Evolutionary conservation across 331 rosid species (phyloP).

Genomic region (Dryas integrifolia): DNA sequence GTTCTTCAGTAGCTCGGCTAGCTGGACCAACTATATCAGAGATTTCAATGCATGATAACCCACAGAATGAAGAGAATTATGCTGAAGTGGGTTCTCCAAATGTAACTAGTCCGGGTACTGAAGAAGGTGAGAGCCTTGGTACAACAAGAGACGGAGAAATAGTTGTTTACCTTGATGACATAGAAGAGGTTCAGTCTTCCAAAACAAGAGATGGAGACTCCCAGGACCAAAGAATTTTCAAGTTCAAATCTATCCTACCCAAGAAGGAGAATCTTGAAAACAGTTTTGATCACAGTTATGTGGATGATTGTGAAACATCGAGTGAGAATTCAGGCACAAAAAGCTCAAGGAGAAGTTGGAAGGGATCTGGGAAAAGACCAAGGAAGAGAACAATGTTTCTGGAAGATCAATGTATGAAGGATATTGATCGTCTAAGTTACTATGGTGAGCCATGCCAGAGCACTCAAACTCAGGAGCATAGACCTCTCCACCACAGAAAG

Average conservation of each 20-base stretch:
- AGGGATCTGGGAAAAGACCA: slow-evolving; percentile 36
- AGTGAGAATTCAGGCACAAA: slow-evolving; percentile 37
- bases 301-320: slow-evolving; percentile 23
- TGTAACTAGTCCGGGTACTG: background rate
- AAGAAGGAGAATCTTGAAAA: slow-evolving; percentile 18
- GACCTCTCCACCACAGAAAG: slow-evolving; percentile 16
- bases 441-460: slow-evolving; percentile 17
- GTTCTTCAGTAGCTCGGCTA: slow-evolving; percentile 27
- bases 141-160: slow-evolving; percentile 29
- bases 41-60: slow-evolving; percentile 25
- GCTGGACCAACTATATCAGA: slow-evolving; percentile 30
- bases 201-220: slow-evolving; percentile 27
- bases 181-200: slow-evolving; percentile 43
- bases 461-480: too few species aligned
- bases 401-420: slow-evolving; percentile 36
- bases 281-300: slow-evolving; percentile 11
- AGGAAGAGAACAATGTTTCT: slow-evolving; percentile 38
- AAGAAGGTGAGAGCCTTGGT: slow-evolving; percentile 7
- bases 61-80: slow-evolving; percentile 13
- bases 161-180: slow-evolving; percentile 47
- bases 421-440: slow-evolving; percentile 38
- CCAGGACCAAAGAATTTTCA: slow-evolving; percentile 49
- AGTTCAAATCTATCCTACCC: slow-evolving; percentile 37
- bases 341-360: slow-evolving; percentile 27
- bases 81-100: background rate